Evolutionary conservation across 352 stramenopile genomes (phyloP).

Genomic region (Bremia lactucae): DNA sequence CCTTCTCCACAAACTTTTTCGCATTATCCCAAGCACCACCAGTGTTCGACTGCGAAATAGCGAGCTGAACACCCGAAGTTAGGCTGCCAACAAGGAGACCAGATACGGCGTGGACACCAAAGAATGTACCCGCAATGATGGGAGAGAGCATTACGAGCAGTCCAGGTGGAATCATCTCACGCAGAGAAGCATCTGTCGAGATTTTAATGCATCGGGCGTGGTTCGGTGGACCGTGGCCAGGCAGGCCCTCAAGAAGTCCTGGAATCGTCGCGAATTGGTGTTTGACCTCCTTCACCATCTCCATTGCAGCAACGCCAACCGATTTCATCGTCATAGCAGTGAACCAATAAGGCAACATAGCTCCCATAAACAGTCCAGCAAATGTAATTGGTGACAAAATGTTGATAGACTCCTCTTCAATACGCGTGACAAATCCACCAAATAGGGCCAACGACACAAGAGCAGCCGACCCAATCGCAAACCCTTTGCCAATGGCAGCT

Average conservation of each 20-base stretch:
- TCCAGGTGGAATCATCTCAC: slow-evolving; percentile 98
- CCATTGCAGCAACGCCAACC: slow-evolving; percentile 95
- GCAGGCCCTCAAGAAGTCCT: slow-evolving; percentile 92
- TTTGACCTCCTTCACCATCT: slow-evolving; percentile 99
- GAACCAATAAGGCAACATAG: slow-evolving; percentile 99
- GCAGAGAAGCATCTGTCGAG: slow-evolving; percentile 96
- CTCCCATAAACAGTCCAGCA: slow-evolving; percentile 97
- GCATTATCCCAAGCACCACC: slow-evolving; percentile 99
- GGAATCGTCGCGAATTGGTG: slow-evolving; percentile 98
- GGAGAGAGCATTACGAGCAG: slow-evolving; percentile 97
- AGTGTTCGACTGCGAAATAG: slow-evolving; percentile 99
- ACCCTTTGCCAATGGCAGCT: slow-evolving; percentile 98
- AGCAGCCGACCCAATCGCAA: slow-evolving; percentile 97
- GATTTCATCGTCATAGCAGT: slow-evolving; percentile 99
- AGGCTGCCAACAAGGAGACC: slow-evolving; percentile 94
- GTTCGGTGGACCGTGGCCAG: slow-evolving; percentile 76
- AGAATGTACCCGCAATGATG: slow-evolving; percentile 96
- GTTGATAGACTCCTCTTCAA: slow-evolving; percentile 92
- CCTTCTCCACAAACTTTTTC: slow-evolving; percentile 99
- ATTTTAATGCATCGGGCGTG: slow-evolving; percentile 96
- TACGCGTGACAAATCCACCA: slow-evolving; percentile 96
- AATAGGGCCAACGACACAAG: slow-evolving; percentile 98
- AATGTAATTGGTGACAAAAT: slow-evolving; percentile 97
- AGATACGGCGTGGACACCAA: slow-evolving; percentile 95
- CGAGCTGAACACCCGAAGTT: slow-evolving; percentile 95